These are phyloP conservation scores for Nepenthes alata DNA, from an alignment of 179 eudicot species.

Conservation along the genomic window DNA sequence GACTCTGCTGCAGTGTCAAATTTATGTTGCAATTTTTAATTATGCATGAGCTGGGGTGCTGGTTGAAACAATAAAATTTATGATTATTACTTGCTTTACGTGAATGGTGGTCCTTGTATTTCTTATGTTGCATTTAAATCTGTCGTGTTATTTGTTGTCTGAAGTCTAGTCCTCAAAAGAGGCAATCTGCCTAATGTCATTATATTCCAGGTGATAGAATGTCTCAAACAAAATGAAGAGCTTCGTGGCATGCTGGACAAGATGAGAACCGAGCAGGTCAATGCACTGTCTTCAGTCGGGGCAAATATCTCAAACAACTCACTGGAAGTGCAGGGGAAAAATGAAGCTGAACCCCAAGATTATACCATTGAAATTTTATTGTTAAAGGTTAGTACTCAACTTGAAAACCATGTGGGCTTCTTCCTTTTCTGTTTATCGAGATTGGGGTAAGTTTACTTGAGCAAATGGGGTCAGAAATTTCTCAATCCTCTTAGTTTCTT, in stretches of 20 bases:
- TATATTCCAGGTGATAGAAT: slow-evolving; percentile 60
- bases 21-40: no score
- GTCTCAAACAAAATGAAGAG: slow-evolving; percentile 79
- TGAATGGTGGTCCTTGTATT: not conserved
- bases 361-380: slow-evolving; percentile 36
- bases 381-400: slow-evolving; percentile 50
- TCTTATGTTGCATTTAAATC: no score
- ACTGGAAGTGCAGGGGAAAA: slow-evolving; percentile 15
- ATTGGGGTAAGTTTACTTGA: not conserved
- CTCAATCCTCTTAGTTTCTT: no score
- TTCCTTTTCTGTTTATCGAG: not conserved
- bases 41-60: no score
- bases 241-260: slow-evolving; percentile 69
- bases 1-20: no score
- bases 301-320: slow-evolving; percentile 15
- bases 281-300: slow-evolving; percentile 18
- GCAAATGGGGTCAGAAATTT: not conserved
- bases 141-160: not conserved
- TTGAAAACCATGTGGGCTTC: not conserved
- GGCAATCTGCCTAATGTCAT: not conserved
- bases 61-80: not conserved
- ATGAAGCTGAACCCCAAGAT: slow-evolving; percentile 18
- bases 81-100: not conserved
- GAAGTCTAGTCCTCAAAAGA: not conserved
- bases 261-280: slow-evolving; percentile 54